Evolutionary conservation across 768 basidiomycete genomes (phyloP).

Genomic region (Lactifluus rugatus): DNA sequence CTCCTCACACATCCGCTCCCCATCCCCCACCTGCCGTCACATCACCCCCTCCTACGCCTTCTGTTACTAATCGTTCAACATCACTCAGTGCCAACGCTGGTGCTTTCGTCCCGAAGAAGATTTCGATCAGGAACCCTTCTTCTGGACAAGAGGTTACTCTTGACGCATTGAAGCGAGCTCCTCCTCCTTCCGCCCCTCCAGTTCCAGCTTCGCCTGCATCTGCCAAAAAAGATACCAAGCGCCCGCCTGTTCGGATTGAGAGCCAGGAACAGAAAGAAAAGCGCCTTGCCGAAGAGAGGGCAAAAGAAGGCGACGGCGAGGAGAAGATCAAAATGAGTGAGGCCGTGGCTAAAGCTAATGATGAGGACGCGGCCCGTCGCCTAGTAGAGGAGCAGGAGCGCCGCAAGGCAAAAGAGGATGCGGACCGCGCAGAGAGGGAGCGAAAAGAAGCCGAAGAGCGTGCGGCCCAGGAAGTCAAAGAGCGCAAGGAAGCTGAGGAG

Average conservation of each 20-base stretch:
- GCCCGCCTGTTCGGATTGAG: conserved; percentile 50
- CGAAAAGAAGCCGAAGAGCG: conserved; percentile 23
- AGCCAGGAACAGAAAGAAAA: conserved; percentile 45
- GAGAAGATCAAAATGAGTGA: conserved; percentile 32
- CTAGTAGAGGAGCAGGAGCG: conserved; percentile 24
- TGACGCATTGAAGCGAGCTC: conserved; percentile 42
- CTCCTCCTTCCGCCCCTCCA: conserved; percentile 32
- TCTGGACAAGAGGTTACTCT: conserved; percentile 57
- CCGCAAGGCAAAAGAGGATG: conserved; percentile 33
- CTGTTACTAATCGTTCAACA: conserved; percentile 31
- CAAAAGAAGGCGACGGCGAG: conserved; percentile 38
- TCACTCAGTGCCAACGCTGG: conserved; percentile 53
- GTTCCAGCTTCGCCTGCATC: conserved; percentile 20
- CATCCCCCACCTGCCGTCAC: conserved; percentile 43
- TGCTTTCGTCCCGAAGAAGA: conserved; percentile 52
- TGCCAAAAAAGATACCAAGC: conserved; percentile 18
- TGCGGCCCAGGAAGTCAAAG: conserved; percentile 22
- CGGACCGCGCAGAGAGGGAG: conserved; percentile 31
- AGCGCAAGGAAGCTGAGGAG: conserved; percentile 28
- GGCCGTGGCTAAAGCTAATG: conserved; percentile 21
- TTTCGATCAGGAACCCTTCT: conserved; percentile 25
- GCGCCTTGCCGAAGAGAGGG: conserved; percentile 38
- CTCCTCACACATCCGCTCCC: conserved; percentile 38
- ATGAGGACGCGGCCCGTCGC: conserved; percentile 23
- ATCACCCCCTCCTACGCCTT: conserved; percentile 62